Conservation (phyloP, 306 rosid genomes). For the Prunus padus region DNA sequence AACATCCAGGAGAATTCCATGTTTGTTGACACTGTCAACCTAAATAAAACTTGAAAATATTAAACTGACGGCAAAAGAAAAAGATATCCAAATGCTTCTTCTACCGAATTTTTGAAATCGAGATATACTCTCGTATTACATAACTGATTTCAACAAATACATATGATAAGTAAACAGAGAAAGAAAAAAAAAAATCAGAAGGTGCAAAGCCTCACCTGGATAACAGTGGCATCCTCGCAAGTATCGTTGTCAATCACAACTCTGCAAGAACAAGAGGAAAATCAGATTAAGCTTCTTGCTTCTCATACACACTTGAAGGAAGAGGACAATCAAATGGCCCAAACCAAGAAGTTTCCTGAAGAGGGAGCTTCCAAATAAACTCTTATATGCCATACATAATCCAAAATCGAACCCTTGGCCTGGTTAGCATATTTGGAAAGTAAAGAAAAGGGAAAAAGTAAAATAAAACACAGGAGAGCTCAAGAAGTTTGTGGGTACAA, state of each 20-base stretch:
- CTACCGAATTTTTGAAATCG: conserved; percentile 13
- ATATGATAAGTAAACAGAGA: conserved; percentile 7
- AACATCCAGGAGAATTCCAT: conserved; percentile 84
- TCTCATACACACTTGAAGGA: conserved; percentile 20
- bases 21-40: conserved; percentile 94
- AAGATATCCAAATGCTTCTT: neutral
- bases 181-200: neutral
- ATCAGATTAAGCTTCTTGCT: conserved; percentile 20
- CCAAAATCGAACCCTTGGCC: conserved; percentile 7
- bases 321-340: conserved; percentile 10
- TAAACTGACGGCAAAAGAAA: neutral
- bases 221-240: conserved; percentile 74
- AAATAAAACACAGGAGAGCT: neutral
- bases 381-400: neutral
- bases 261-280: conserved; percentile 48
- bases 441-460: neutral
- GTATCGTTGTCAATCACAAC: conserved; percentile 87
- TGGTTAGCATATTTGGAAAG: neutral
- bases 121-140: neutral
- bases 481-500: neutral
- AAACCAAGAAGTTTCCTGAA: conserved; percentile 1
- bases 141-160: neutral
- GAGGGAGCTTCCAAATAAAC: neutral
- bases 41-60: conserved; percentile 17
- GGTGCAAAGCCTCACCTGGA: conserved; percentile 49